Percentiles rank a stretch among this genome's conserved stretches.
These are phyloP conservation scores for Albugo candida DNA, from an alignment of 352 stramenopile genomes.

Conservation along the genomic window DNA sequence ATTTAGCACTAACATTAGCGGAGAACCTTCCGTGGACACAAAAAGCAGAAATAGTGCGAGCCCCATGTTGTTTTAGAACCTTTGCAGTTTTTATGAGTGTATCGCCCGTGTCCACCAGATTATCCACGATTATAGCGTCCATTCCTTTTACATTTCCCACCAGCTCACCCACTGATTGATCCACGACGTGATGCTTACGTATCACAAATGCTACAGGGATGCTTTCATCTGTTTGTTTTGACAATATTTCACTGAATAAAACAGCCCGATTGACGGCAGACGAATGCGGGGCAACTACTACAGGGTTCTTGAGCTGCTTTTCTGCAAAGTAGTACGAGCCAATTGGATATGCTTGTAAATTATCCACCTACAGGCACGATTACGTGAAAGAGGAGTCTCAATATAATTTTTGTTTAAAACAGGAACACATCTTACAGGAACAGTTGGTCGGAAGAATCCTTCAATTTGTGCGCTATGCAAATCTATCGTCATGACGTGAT, in stretches of 20 bases:
- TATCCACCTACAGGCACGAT: conserved; percentile 32
- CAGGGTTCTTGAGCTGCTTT: conserved; percentile 35
- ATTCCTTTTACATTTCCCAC: conserved; percentile 61
- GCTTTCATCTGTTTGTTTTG: conserved; percentile 49
- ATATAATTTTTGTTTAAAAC: too few species aligned
- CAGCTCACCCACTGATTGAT: conserved; percentile 44
- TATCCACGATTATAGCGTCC: conserved; percentile 78
- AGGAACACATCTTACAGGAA: conserved; percentile 22
- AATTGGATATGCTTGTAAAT: conserved; percentile 69
- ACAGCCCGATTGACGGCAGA: conserved; percentile 54
- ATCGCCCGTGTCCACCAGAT: conserved; percentile 67
- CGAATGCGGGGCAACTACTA: conserved; percentile 68
- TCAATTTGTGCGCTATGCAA: conserved; percentile 79
- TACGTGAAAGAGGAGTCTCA: not conserved
- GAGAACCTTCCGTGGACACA: conserved; percentile 74
- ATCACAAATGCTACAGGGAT: conserved; percentile 69
- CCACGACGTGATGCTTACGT: conserved; percentile 60
- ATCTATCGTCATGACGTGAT: conserved; percentile 75
- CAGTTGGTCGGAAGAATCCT: conserved; percentile 74
- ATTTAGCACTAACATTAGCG: conserved; percentile 21
- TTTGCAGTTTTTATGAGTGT: conserved; percentile 69
- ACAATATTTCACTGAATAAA: conserved; percentile 68
- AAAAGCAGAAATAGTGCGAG: conserved; percentile 61
- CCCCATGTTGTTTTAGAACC: conserved; percentile 56
- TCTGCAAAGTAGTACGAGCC: conserved; percentile 76